Evolutionary conservation across 1,139 yeast species (phyloP), one percentile per base, ranked within the genome.

Genomic region (Zhuliangozyma parablackwelliae): DNA sequence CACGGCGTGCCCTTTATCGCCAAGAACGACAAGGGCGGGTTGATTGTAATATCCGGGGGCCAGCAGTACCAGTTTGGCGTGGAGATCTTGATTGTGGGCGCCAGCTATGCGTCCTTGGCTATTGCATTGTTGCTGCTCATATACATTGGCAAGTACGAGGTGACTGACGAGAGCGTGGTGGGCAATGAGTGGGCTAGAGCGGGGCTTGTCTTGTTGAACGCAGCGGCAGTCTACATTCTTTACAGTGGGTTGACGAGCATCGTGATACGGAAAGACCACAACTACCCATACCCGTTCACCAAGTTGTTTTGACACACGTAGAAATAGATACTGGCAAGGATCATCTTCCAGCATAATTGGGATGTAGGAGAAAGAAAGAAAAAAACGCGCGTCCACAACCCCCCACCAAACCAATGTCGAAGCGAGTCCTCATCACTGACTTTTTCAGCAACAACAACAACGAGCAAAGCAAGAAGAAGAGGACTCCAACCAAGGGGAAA

Each of bases 41-140:
- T 77, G 28, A 68, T 82, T 55, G 68, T 64, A 46, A 74, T 80
- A 35, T 73, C 84, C 45, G 87, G 87, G 6, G 87, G 85, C 1
- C 56, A 60, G 7, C 75, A 71, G 40, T 79, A 78, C 63, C 92
- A 83, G 54, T 79, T 82, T 56, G 92, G 92, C 1, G 58, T 75
- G 5, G 94, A 84, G 53, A 69, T 80, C 2, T 50, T 76, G 6
- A 53, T 78, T 8, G 69, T 82, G 3, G 73, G 76, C 0, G 53
- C 54, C 3, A 60, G 68, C 37, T 85, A 84, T 50, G 45, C 69
- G 10, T 45, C 57, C 1, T 60, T 81, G 48, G 74, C 72, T 4
- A 38, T 57, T 1, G 41, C 69, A 6, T 40, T 74, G 9, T 46
- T 76, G n/a, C 33, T 53, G 1, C 51, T 82, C 36, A 61, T 69